Base-by-base conservation (phyloP, 352 stramenopile species). In the Pythium aphanidermatum region DNA sequence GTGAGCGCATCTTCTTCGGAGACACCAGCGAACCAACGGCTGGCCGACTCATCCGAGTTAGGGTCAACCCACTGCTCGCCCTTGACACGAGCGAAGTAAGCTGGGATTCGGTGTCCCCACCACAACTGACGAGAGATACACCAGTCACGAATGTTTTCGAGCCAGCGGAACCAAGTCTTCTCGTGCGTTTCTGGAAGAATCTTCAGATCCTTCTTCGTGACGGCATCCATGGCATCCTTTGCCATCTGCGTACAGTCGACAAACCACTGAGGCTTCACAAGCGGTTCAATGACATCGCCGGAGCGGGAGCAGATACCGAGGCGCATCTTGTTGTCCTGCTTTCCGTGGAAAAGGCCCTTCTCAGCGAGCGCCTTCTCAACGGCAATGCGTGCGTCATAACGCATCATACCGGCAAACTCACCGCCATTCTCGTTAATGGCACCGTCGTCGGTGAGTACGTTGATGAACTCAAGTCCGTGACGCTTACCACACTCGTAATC, bases 221-320 rank as follows among this genome's bases (percentile, higher is more conserved):
- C 83, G 12, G 78, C 81, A 5, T 68, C 67, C 74, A 92, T 90
- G 25, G 84, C 80, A 38, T 89, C 73, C 49, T 86, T 70, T 8
- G 84, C 84, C 82, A 95, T 93, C 47, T 89, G 59, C 40, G 81
- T 70, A 58, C 84, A 95, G 59, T 95, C 83, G 5, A 95, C 70
- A 42, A 93, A 95, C 97, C 97, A 99, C 78, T 99, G 97, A n/a
- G 97, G 97, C 72, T 98, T 99, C 33, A 99, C 94, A 50, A 98
- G 90, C 21, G 97, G 97, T 75, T 99, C 97, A 44, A 99, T 97
- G 58, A 99, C 83, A 70, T 99, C 96, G 35, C 95, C 95, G 29
- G 95, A 98, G 43, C 97, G 91, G 28, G 95, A 98, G 72, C 97
- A 99, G 35, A 99, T 71, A 29, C 95, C 92, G 12, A 99, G 74